Conservation (phyloP, 148 eudicot species). For the Heliamphora exappendiculata region DNA sequence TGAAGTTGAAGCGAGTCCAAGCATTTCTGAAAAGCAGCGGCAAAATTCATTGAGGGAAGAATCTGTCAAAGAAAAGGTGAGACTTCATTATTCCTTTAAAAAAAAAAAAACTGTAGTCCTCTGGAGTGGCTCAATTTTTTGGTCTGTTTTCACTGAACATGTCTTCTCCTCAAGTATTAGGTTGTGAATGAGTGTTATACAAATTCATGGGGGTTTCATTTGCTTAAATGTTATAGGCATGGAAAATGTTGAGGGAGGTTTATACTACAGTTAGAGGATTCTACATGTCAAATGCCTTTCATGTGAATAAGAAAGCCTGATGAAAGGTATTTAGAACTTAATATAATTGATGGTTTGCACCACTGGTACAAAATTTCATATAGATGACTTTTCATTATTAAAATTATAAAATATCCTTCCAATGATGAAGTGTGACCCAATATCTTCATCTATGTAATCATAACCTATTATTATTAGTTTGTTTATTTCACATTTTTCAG, state of each 20-base stretch:
- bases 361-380: not conserved
- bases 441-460: not conserved
- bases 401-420: not conserved
- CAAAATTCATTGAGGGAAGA: slow-evolving; percentile 18
- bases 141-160: not conserved
- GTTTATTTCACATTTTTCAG: not conserved
- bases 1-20: slow-evolving; percentile 17
- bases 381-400: not conserved
- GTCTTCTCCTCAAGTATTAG: not conserved
- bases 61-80: slow-evolving; percentile 24
- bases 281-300: not conserved
- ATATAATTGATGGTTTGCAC: not conserved
- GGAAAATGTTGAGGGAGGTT: not conserved
- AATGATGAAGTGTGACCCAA: not conserved
- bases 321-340: not conserved
- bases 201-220: not conserved
- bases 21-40: slow-evolving; percentile 10
- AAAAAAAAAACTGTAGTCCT: not conserved
- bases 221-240: not conserved
- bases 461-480: not conserved
- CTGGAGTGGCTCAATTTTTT: not conserved
- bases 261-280: not conserved
- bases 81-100: not conserved
- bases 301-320: not conserved
- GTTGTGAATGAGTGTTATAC: not conserved